phyloP scores from a whole-genome alignment of 129 eudicot species.

The Scalesia atractyloides region DNA sequence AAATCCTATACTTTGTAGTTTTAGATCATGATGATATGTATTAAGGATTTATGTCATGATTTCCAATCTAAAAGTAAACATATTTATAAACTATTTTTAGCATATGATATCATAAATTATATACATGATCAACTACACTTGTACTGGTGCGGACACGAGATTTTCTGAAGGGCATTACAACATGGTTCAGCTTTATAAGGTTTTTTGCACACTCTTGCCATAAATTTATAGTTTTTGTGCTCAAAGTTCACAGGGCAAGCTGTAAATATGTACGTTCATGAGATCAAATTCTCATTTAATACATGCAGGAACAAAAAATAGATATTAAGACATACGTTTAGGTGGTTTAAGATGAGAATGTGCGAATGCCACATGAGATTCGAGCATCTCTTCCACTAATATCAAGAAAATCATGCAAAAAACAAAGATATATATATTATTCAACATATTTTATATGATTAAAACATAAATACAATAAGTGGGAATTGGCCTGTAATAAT shows the following conservation, averaged over 20 bases:
- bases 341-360: not conserved
- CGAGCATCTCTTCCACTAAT: not conserved
- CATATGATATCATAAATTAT: too few relatives aligned
- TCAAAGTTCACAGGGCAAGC: conserved; percentile 9
- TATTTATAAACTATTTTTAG: too few relatives aligned
- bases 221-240: not conserved
- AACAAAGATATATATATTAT: not conserved
- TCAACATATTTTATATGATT: not conserved
- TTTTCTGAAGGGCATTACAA: not conserved
- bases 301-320: not conserved
- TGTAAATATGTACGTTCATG: not conserved
- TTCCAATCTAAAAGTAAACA: too few relatives aligned
- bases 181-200: not conserved
- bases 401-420: not conserved
- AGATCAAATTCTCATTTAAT: not conserved
- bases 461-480: not conserved
- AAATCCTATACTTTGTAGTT: conserved; percentile 20
- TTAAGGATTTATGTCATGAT: too few relatives aligned
- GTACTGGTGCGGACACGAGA: not conserved
- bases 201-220: not conserved
- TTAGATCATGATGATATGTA: not conserved
- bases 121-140: too few relatives aligned
- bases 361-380: not conserved
- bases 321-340: not conserved
- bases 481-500: too few relatives aligned